Evolutionary conservation across 2,329 filamentous ascomycete genomes (phyloP).

Genomic region (Allantophomopsis cytisporea): DNA sequence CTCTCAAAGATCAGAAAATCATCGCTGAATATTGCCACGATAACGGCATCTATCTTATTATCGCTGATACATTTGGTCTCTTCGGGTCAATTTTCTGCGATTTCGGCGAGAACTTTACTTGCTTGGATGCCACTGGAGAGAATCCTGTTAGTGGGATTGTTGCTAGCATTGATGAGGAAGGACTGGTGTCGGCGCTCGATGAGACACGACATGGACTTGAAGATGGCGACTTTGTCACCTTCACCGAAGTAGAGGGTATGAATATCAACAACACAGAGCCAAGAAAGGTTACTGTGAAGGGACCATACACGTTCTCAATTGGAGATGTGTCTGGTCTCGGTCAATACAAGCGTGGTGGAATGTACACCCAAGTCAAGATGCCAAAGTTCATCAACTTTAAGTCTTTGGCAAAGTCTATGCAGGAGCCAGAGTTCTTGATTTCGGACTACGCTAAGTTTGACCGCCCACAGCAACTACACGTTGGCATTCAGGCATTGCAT

Average conservation of each 20-base stretch:
- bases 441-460: constrained; percentile 98
- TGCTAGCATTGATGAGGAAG: constrained; percentile 78
- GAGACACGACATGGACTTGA: constrained; percentile 91
- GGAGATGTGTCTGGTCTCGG: constrained; percentile 83
- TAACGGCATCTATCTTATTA: constrained; percentile 83
- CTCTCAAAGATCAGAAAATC: constrained; percentile 65
- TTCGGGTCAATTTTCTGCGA: constrained; percentile 97
- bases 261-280: constrained; percentile 71
- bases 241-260: constrained; percentile 88
- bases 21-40: constrained; percentile 90
- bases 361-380: constrained; percentile 97
- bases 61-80: constrained; percentile 81
- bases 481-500: constrained; percentile 86
- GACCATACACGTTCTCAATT: constrained; percentile 94
- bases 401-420: constrained; percentile 61
- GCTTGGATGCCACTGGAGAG: constrained; percentile 84
- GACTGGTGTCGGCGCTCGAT: constrained; percentile 82
- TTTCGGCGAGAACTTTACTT: constrained; percentile 87
- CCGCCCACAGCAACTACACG: constrained; percentile 79
- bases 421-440: constrained; percentile 78
- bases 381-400: constrained; percentile 88
- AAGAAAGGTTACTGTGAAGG: constrained; percentile 85
- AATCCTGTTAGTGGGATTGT: constrained; percentile 79
- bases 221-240: constrained; percentile 93
- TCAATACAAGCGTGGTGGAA: constrained; percentile 74